These are phyloP conservation scores for Ettlia oleoabundans DNA, from an alignment of 139 green algal species.

Conservation along the genomic window DNA sequence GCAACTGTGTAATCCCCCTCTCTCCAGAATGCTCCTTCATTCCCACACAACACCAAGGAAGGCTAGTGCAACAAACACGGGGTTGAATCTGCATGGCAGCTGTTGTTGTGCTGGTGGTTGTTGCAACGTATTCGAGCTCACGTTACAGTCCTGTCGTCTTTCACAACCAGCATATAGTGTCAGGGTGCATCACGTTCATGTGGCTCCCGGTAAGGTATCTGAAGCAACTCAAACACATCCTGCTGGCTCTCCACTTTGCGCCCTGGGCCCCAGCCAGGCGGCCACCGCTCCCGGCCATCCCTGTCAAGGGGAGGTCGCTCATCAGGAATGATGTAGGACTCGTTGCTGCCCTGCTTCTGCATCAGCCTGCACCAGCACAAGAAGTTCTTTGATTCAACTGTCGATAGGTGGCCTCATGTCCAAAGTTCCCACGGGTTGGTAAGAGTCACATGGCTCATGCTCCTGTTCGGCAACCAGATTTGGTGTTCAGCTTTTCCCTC, in stretches of 20 bases:
- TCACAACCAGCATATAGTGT: too few species aligned
- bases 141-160: too few species aligned
- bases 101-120: neutral
- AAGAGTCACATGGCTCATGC: too few species aligned
- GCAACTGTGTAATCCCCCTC: too few species aligned
- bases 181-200: slow-evolving; percentile 36
- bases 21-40: too few species aligned
- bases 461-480: too few species aligned
- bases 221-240: slow-evolving; percentile 57
- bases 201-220: slow-evolving; percentile 39
- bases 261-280: slow-evolving; percentile 33
- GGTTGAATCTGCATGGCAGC: neutral
- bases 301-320: slow-evolving; percentile 39
- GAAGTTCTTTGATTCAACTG: neutral
- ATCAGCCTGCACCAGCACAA: slow-evolving; percentile 39
- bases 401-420: too few species aligned
- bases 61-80: neutral
- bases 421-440: too few species aligned
- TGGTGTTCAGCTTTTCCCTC: too few species aligned
- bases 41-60: neutral
- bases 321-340: slow-evolving; percentile 34
- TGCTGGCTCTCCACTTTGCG: slow-evolving; percentile 20
- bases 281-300: slow-evolving; percentile 32
- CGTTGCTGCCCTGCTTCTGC: slow-evolving; percentile 21
- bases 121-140: too few species aligned